Percentiles rank a stretch among this genome's conserved stretches.
These are phyloP conservation scores for Fusarium tanahbumbuense DNA, from an alignment of 2,329 filamentous ascomycete genomes.

Conservation along the genomic window DNA sequence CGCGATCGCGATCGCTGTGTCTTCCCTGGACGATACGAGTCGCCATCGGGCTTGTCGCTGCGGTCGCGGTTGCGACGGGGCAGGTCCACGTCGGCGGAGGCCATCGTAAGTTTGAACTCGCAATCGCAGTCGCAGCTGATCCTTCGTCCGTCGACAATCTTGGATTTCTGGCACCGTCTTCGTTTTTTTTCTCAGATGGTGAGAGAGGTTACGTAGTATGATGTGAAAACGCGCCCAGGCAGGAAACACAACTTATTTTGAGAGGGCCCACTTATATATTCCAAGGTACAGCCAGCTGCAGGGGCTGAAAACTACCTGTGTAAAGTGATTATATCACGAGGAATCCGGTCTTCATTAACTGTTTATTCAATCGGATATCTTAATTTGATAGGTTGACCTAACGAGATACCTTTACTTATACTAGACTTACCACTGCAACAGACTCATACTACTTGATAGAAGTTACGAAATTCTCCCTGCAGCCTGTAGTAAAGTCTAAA, in stretches of 20 bases:
- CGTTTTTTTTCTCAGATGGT: conserved; percentile 21
- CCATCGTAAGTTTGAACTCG: conserved; percentile 50
- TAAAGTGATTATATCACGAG: too few species aligned
- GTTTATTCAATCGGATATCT: too few species aligned
- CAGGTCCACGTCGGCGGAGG: conserved; percentile 58
- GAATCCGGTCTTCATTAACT: too few species aligned
- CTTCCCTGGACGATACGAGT: conserved; percentile 62
- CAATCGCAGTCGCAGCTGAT: conserved; percentile 7
- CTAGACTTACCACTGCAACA: too few species aligned
- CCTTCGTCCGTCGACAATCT: not conserved
- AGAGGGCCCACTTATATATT: not conserved
- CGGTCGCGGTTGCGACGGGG: conserved; percentile 54
- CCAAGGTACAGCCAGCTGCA: not conserved
- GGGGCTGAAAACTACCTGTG: too few species aligned
- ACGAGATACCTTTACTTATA: too few species aligned
- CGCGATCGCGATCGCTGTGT: conserved; percentile 42
- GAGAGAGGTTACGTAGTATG: conserved; percentile 9
- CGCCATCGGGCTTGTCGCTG: conserved; percentile 57
- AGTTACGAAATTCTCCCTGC: too few species aligned
- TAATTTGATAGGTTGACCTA: too few species aligned
- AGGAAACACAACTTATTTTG: not conserved
- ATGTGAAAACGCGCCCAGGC: not conserved
- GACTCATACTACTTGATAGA: too few species aligned
- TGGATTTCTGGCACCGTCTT: not conserved
- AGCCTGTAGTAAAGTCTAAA: not conserved